Percentiles rank a stretch among this genome's conserved stretches.
Evolutionary conservation across 352 stramenopile species (phyloP).

Genomic region (Pythium dissotocum): DNA sequence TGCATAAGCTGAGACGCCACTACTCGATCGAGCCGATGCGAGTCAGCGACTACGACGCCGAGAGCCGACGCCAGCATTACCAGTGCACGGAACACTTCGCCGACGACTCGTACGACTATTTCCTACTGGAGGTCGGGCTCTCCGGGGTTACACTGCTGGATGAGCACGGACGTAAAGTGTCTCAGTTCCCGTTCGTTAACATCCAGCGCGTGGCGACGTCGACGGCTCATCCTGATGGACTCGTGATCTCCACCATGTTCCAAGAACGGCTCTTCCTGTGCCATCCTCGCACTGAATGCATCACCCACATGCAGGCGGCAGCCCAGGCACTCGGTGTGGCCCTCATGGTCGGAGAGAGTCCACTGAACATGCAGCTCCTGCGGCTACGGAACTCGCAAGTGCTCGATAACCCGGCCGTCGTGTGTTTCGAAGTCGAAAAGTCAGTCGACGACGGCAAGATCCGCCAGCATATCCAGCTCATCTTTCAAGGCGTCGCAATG

Average conservation of each 20-base stretch:
- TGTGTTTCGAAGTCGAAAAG: conserved; percentile 73
- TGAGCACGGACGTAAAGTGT: conserved; percentile 43
- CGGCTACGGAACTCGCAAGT: conserved; percentile 59
- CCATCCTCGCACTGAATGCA: conserved; percentile 52
- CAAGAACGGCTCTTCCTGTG: conserved; percentile 74
- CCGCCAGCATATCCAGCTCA: conserved; percentile 61
- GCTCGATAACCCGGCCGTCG: conserved; percentile 53
- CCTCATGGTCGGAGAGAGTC: conserved; percentile 38
- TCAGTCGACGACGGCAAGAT: conserved; percentile 37
- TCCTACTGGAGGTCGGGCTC: conserved; percentile 51
- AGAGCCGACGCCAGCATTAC: conserved; percentile 38
- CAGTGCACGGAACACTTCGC: conserved; percentile 68
- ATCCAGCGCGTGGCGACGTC: conserved; percentile 50
- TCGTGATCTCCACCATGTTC: conserved; percentile 63
- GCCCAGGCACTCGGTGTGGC: conserved; percentile 45
- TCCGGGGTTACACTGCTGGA: conserved; percentile 57
- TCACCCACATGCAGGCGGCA: conserved; percentile 55
- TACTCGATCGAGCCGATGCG: conserved; percentile 41
- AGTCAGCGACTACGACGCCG: conserved; percentile 25
- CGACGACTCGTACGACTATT: conserved; percentile 56
- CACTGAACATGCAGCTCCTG: conserved; percentile 52
- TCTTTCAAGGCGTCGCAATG: conserved; percentile 56
- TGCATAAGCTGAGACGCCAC: conserved; percentile 47
- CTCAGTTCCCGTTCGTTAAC: conserved; percentile 55
- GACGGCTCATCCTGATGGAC: conserved; percentile 44